Percentiles rank a stretch among this genome's conserved stretches.
Conservation (phyloP, 257 asterid species). For the Solanum dulcamara region DNA sequence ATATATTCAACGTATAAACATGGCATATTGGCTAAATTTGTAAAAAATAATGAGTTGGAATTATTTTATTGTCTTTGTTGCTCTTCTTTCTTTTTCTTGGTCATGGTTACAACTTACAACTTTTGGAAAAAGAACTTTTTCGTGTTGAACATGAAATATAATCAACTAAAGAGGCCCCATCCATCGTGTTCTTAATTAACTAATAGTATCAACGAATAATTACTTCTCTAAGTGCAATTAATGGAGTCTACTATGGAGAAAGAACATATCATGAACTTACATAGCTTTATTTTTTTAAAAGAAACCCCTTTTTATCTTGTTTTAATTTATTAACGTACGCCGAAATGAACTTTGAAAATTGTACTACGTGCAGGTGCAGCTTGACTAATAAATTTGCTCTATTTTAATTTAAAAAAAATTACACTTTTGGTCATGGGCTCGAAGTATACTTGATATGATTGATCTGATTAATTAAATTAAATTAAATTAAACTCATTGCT, state of each 20-base stretch:
- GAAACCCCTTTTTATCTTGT: neutral
- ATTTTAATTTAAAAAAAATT: too few relatives aligned
- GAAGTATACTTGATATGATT: conserved; percentile 3
- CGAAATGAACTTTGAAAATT: conserved; percentile 13
- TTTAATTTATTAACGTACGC: neutral
- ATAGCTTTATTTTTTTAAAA: neutral
- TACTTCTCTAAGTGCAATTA: neutral
- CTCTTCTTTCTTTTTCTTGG: neutral
- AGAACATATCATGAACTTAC: neutral
- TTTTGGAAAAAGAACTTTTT: neutral
- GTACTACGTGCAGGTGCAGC: conserved; percentile 11
- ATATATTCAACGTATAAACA: neutral
- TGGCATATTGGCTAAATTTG: too few relatives aligned
- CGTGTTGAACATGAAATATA: neutral
- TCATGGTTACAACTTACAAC: neutral
- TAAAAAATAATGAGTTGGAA: neutral
- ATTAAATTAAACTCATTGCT: neutral
- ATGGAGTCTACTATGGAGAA: neutral
- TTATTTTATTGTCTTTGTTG: neutral
- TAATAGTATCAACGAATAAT: neutral
- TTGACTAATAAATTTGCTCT: neutral
- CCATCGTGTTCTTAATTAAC: neutral
- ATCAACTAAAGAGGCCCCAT: neutral
- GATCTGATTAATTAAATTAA: neutral
- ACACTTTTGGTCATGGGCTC: conserved; percentile 21